Evolutionary conservation across 2,329 filamentous ascomycete genomes (phyloP).

Genomic region (Alternaria novae-zelandiae): DNA sequence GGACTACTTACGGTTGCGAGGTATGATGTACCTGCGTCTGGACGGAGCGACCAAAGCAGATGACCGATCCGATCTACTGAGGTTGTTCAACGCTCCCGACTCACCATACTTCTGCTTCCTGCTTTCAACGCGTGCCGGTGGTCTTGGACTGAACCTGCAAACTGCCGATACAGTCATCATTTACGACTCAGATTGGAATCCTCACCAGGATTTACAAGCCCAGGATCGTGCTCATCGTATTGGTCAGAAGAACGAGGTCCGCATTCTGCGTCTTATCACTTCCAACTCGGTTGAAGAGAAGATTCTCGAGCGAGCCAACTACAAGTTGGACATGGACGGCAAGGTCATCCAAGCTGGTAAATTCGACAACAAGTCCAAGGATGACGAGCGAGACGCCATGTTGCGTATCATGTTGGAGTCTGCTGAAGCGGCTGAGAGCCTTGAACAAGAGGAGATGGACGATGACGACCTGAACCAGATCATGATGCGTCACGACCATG

Average conservation of each 20-base stretch:
- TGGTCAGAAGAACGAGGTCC: conserved; percentile 98
- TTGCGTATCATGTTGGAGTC: conserved; percentile 90
- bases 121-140: conserved; percentile 97
- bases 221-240: conserved; percentile 99
- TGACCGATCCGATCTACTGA: conserved; percentile 89
- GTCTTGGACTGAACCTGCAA: conserved; percentile 94
- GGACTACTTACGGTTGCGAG: conserved; percentile 86
- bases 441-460: conserved; percentile 97
- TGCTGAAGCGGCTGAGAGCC: conserved; percentile 69
- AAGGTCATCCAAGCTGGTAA: conserved; percentile 99
- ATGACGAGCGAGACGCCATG: conserved; percentile 97
- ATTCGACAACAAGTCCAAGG: conserved; percentile 99
- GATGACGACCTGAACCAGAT: conserved; percentile 97
- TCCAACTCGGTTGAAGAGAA: conserved; percentile 98
- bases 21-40: conserved; percentile 85
- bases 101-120: conserved; percentile 98
- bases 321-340: conserved; percentile 98
- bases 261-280: conserved; percentile 92
- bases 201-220: conserved; percentile 97
- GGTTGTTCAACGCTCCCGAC: conserved; percentile 84
- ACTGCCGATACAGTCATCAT: conserved; percentile 99
- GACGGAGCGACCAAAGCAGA: conserved; percentile 98
- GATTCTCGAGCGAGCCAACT: conserved; percentile 94
- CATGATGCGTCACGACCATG: conserved; percentile 84
- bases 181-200: conserved; percentile 99